These are phyloP conservation scores for Paragyromitra xinjiangensis DNA, from an alignment of 495 filamentous ascomycete species.

Conservation along the genomic window DNA sequence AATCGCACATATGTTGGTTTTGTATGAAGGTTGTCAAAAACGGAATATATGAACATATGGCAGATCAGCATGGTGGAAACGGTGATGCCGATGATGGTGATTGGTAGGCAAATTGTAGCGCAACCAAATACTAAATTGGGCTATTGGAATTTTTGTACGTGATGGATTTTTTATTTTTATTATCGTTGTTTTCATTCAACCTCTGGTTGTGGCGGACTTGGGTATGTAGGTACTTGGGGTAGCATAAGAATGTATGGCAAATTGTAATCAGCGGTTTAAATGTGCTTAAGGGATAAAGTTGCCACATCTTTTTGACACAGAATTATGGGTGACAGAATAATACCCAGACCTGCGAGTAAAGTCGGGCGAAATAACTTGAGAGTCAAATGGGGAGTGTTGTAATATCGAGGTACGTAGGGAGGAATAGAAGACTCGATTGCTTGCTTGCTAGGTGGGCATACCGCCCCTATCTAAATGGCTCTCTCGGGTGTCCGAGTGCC, in stretches of 20 bases:
- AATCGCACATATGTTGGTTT: constrained; percentile 60
- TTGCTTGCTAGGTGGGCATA: too few species aligned
- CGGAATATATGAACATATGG: constrained; percentile 58
- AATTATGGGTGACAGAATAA: background rate
- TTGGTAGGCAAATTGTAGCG: background rate
- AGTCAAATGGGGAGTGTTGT: too few species aligned
- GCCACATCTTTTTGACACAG: background rate
- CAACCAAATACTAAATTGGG: background rate
- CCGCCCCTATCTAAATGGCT: too few species aligned
- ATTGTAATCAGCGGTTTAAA: background rate
- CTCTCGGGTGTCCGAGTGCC: too few species aligned
- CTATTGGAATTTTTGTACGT: background rate
- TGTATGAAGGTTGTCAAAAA: constrained; percentile 55
- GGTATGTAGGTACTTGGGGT: background rate
- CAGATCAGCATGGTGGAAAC: constrained; percentile 45
- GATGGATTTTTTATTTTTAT: background rate
- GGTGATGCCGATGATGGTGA: background rate
- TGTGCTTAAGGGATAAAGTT: background rate
- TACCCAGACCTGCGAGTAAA: background rate
- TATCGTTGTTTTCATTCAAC: background rate
- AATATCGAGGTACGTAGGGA: too few species aligned
- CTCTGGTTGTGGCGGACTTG: too few species aligned
- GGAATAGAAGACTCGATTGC: too few species aligned
- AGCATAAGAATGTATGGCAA: background rate
- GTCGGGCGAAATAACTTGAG: background rate